Percentiles rank a stretch among this genome's conserved stretches.
Conservation (phyloP, 805 yeast species). For the Candida mattraensis region DNA sequence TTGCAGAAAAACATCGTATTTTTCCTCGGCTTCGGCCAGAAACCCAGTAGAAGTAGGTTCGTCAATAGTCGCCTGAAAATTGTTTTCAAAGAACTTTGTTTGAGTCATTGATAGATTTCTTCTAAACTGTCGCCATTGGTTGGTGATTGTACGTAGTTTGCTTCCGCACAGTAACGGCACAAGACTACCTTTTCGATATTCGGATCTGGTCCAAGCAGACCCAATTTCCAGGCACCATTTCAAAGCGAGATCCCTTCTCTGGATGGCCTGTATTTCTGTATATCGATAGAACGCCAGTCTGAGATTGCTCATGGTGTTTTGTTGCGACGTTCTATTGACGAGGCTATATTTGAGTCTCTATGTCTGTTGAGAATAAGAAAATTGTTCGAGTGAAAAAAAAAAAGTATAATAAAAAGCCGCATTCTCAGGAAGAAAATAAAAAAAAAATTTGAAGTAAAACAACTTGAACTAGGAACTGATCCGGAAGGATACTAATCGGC, state of each 20-base stretch:
- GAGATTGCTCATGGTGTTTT: slow-evolving; percentile 24
- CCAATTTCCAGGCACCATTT: slow-evolving; percentile 27
- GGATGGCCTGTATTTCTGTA: slow-evolving; percentile 23
- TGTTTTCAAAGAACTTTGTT: slow-evolving; percentile 27
- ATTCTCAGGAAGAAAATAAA: too few relatives aligned
- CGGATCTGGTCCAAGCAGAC: slow-evolving; percentile 2
- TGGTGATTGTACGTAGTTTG: slow-evolving; percentile 7
- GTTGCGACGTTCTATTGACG: not conserved
- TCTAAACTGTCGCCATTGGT: slow-evolving; percentile 12
- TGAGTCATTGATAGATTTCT: slow-evolving; percentile 25
- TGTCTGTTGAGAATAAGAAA: too few relatives aligned
- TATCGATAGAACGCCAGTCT: slow-evolving; percentile 28
- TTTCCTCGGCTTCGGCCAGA: slow-evolving; percentile 6
- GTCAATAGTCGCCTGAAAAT: slow-evolving; percentile 21
- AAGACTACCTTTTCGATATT: slow-evolving; percentile 13
- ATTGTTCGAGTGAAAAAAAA: too few relatives aligned
- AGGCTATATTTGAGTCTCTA: too few relatives aligned
- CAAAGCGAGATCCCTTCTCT: slow-evolving; percentile 29
- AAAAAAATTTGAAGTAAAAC: not conserved
- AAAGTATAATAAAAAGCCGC: too few relatives aligned
- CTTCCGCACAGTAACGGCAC: slow-evolving; percentile 14
- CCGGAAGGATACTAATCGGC: not conserved
- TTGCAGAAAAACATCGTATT: slow-evolving; percentile 1
- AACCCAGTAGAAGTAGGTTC: slow-evolving; percentile 2
- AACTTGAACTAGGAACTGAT: not conserved